Conservation (phyloP, 1,139 yeast genomes). For the Lodderomyces metapsilosis region DNA sequence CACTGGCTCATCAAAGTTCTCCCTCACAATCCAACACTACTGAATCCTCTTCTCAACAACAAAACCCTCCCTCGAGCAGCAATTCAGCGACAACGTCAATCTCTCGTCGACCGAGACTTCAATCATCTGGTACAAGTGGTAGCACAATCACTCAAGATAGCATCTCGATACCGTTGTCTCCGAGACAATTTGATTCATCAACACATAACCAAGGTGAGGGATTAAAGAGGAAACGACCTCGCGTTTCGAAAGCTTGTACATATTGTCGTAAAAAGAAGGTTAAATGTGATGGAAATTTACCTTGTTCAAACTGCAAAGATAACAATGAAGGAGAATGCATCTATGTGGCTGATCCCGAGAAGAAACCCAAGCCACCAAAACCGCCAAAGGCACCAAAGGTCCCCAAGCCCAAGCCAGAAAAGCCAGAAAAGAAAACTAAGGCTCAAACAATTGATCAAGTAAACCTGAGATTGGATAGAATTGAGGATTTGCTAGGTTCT, state of each 20-base stretch:
- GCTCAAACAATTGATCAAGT: constrained; percentile 8
- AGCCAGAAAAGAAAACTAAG: constrained; percentile 5
- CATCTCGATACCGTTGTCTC: constrained; percentile 1
- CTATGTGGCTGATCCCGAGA: constrained; percentile 24
- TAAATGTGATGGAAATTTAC: constrained; percentile 47
- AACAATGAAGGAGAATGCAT: constrained; percentile 24
- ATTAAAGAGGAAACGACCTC: constrained; percentile 11
- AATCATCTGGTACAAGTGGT: constrained; percentile 1
- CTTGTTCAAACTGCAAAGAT: constrained; percentile 43
- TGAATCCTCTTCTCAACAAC: neutral
- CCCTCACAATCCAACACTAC: neutral
- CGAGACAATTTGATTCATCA: constrained; percentile 4
- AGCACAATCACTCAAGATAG: constrained; percentile 10
- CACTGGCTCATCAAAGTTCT: neutral
- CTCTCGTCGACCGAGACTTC: neutral
- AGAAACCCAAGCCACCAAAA: constrained; percentile 13
- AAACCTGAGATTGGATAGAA: constrained; percentile 8
- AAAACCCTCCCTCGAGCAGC: neutral
- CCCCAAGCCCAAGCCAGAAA: neutral
- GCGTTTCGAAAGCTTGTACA: constrained; percentile 54
- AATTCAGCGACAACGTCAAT: neutral
- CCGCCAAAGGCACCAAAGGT: constrained; percentile 9
- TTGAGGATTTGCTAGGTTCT: constrained; percentile 10
- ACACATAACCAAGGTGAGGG: neutral
- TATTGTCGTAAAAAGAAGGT: constrained; percentile 48